Conservation (phyloP, 331 rosid species). For the Pyracantha coccinea region DNA sequence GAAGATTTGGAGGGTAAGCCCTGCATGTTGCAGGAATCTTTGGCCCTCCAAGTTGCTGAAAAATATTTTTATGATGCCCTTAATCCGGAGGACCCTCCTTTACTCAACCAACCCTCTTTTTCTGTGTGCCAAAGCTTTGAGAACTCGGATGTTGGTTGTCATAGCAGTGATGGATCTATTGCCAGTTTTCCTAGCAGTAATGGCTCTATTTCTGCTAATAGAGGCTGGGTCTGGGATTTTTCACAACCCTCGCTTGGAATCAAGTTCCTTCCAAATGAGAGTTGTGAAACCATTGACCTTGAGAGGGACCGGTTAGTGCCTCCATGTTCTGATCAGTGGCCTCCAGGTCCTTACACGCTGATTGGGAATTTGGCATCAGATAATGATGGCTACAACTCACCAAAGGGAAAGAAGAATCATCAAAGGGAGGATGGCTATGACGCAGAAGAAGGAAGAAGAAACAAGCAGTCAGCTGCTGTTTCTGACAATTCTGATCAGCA, state of each 20-base stretch:
- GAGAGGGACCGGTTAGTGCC: neutral
- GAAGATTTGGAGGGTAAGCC: constrained; percentile 40
- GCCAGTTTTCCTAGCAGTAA: neutral
- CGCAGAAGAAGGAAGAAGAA: constrained; percentile 42
- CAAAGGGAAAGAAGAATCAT: constrained; percentile 43
- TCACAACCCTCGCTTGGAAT: neutral
- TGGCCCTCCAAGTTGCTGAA: constrained; percentile 80
- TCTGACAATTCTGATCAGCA: constrained; percentile 28
- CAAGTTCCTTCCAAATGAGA: neutral
- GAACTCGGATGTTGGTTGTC: neutral
- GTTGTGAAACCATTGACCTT: constrained; percentile 14
- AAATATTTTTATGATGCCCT: constrained; percentile 69
- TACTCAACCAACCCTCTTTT: neutral
- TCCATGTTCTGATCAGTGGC: neutral
- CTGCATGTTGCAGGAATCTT: constrained; percentile 56
- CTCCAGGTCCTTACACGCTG: neutral
- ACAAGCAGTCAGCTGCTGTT: constrained; percentile 45
- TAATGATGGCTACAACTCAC: neutral
- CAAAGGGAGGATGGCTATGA: constrained; percentile 14
- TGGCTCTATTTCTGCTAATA: neutral
- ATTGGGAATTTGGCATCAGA: neutral
- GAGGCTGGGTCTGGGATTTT: neutral
- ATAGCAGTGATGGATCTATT: neutral
- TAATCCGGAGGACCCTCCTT: constrained; percentile 34
- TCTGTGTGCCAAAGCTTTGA: neutral